Base-by-base conservation (phyloP, 129 eudicot species). In the Tanacetum coccineum region DNA sequence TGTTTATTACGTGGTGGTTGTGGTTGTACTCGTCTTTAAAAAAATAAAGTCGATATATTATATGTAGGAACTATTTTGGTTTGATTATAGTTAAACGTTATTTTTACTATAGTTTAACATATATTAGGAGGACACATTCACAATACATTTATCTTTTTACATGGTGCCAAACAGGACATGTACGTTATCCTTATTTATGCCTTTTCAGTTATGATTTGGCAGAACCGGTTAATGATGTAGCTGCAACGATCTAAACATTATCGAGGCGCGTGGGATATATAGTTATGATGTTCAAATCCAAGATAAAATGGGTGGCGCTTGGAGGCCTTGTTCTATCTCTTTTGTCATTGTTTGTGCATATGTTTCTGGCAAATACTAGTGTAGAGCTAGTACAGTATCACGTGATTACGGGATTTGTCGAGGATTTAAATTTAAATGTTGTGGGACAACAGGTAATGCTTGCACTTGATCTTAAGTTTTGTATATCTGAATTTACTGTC, bases 301-400 rank as follows among this genome's bases (percentile, higher is more conserved):
- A 85, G 52, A 66, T 85, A 55, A 55, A 55, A 55, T 55, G 60
- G 60, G 60, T 51, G 17, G 95, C 88, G 18, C 83, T 91, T 47
- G 95, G 81, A 57, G 95, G 89, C 42, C 81, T 87, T 18, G 81
- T 78, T 52, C 76, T 91, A 26, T 91, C 95, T 12, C 74, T 87
- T 77, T 21, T 82, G n/a, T 91, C 97, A 21, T 69, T 91, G 67
- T 66, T 80, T 64, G 93, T 85, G 53, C 97, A 91, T 66, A 76
- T 91, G 78, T 79, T 91, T 72, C 89, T 91, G 21, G 95, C 97
- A 46, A 87, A 83, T 52, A 67, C 95, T 6, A 85, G 81, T 77
- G 81, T 78, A 13, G 84, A 76, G 53, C 77, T 87, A 44, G 85
- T 73, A 28, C 86, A 81, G 32, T 81, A 79, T 74, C 45, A 57